Evolutionary conservation across 805 yeast genomes (phyloP).

Genomic region (Dipodascus albidus): DNA sequence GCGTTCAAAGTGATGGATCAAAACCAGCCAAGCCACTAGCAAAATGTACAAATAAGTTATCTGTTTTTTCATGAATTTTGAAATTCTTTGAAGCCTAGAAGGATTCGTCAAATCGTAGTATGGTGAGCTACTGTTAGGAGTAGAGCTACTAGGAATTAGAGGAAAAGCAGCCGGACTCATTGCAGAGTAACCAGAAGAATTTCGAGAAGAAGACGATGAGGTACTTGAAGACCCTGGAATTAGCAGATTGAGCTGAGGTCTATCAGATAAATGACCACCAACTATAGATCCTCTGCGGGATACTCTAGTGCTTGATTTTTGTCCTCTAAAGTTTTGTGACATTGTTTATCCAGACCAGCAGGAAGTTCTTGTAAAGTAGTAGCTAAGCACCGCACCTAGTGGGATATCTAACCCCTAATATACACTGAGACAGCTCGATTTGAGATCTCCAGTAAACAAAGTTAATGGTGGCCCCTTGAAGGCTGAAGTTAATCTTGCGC

Average conservation of each 20-base stretch:
- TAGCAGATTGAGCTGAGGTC: not conserved
- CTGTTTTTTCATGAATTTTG: not conserved
- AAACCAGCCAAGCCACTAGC: conserved; percentile 30
- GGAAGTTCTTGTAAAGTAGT: no score
- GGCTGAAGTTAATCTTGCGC: no score
- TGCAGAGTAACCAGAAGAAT: not conserved
- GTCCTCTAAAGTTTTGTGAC: not conserved
- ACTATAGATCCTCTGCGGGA: not conserved
- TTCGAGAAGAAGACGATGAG: not conserved
- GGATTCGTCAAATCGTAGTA: not conserved
- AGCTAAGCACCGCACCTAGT: no score
- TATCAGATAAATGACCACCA: not conserved
- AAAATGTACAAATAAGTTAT: not conserved
- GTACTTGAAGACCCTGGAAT: not conserved
- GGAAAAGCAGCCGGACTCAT: conserved; percentile 1
- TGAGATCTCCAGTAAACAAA: no score
- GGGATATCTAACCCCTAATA: no score
- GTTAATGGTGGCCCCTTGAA: no score
- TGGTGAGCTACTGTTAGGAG: not conserved
- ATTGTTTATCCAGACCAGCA: not conserved
- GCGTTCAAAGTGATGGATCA: conserved; percentile 47
- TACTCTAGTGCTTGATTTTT: not conserved
- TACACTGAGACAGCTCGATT: no score
- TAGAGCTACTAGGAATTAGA: not conserved
- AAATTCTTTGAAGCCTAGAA: not conserved